phyloP scores from a whole-genome alignment of 2,329 filamentous ascomycete genomes.

The Aspergillus tubingensis region DNA sequence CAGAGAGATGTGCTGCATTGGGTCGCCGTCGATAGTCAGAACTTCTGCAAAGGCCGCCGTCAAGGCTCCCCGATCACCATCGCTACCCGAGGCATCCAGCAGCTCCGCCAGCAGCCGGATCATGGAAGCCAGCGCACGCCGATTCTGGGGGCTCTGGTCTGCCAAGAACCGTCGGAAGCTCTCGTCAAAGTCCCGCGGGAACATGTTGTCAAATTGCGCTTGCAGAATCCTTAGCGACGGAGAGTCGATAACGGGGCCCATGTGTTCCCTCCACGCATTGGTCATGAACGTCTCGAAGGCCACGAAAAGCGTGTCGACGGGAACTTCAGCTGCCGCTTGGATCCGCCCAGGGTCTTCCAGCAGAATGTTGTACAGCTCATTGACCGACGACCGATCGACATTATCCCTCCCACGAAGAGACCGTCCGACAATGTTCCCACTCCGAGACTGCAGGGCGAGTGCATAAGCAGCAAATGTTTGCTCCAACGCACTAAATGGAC shows the following conservation, averaged over 20 bases:
- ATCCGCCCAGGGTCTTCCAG: conserved; percentile 80
- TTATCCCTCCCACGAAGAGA: conserved; percentile 68
- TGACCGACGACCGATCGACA: conserved; percentile 78
- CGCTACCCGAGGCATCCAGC: conserved; percentile 85
- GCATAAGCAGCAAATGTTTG: conserved; percentile 84
- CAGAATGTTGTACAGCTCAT: conserved; percentile 85
- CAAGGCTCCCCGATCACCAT: conserved; percentile 83
- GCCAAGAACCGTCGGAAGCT: conserved; percentile 57
- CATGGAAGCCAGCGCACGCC: conserved; percentile 77
- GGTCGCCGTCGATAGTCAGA: conserved; percentile 73
- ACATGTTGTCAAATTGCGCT: conserved; percentile 44
- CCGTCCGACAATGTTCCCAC: conserved; percentile 81
- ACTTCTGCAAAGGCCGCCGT: conserved; percentile 88
- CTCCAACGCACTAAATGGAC: conserved; percentile 73
- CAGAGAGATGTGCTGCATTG: conserved; percentile 82
- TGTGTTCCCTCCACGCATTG: conserved; percentile 83
- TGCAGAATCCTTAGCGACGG: conserved; percentile 75
- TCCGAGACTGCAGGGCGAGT: conserved; percentile 77
- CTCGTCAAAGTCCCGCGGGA: conserved; percentile 54
- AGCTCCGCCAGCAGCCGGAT: conserved; percentile 85
- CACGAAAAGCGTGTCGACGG: conserved; percentile 82
- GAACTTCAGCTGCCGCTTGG: conserved; percentile 72
- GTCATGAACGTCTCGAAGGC: conserved; percentile 92
- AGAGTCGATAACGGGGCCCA: conserved; percentile 78
- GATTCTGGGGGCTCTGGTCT: conserved; percentile 60